Conservation (phyloP, 352 stramenopile species). For the Phytophthora sansomeana region DNA sequence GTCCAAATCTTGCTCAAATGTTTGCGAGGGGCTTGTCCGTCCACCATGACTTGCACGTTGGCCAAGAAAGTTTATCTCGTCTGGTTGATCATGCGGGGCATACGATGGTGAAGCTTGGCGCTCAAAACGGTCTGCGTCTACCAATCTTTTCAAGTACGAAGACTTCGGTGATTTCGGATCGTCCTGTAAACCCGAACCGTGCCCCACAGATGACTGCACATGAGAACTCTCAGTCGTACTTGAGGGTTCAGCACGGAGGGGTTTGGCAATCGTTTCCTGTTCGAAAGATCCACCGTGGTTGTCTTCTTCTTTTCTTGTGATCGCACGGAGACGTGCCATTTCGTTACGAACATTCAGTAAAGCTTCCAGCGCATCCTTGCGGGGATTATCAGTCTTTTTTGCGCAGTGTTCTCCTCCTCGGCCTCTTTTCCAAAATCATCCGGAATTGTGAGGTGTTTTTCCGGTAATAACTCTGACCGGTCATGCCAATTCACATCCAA, state of each 20-base stretch:
- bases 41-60: not conserved
- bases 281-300: constrained; percentile 2
- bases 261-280: not conserved
- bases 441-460: constrained; percentile 9
- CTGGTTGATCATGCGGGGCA: not conserved
- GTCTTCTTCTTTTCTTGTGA: constrained; percentile 22
- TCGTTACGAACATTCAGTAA: constrained; percentile 35
- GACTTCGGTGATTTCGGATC: not conserved
- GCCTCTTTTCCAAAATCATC: constrained; percentile 16
- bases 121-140: constrained; percentile 20
- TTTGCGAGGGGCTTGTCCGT: not conserved
- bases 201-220: constrained; percentile 1
- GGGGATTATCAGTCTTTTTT: constrained; percentile 1
- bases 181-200: not conserved
- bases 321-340: constrained; percentile 35
- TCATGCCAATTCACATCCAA: constrained; percentile 10
- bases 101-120: constrained; percentile 7
- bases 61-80: constrained; percentile 2
- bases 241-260: not conserved
- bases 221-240: constrained; percentile 11
- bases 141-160: constrained; percentile 29
- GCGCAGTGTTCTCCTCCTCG: not conserved
- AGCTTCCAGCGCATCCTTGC: constrained; percentile 34
- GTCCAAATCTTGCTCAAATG: constrained; percentile 1
- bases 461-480: constrained; percentile 1